Evolutionary conservation across 148 eudicot genomes (phyloP).

Genomic region (Dysphania ambrosioides): DNA sequence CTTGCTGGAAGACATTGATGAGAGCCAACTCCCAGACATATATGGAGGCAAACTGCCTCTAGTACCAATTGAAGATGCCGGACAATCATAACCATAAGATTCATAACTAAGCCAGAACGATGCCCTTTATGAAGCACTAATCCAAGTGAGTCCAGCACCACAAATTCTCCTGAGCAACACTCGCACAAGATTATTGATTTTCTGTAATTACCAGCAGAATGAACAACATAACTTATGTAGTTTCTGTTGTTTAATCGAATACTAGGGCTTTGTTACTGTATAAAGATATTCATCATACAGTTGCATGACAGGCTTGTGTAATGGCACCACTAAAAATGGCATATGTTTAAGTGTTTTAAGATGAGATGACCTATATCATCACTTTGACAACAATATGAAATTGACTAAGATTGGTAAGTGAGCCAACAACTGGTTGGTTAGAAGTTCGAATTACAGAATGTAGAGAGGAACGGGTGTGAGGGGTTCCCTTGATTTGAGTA

Average conservation of each 20-base stretch:
- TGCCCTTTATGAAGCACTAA: not conserved
- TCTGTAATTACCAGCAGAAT: not conserved
- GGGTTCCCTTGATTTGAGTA: too few species aligned
- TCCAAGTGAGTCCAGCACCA: not conserved
- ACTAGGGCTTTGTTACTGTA: not conserved
- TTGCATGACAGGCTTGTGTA: not conserved
- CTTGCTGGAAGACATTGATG: constrained; percentile 71
- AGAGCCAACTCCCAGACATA: constrained; percentile 73
- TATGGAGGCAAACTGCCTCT: constrained; percentile 79
- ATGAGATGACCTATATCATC: not conserved
- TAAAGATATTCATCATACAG: not conserved
- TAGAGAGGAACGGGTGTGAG: too few species aligned
- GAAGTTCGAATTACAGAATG: too few species aligned
- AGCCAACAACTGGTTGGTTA: too few species aligned
- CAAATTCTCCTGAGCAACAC: not conserved
- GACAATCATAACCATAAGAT: constrained; percentile 5
- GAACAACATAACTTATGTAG: not conserved
- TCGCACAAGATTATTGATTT: not conserved
- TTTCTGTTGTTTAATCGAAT: not conserved
- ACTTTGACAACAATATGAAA: not conserved
- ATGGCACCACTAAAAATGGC: not conserved
- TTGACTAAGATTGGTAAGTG: too few species aligned
- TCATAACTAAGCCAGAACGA: too few species aligned
- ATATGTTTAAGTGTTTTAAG: not conserved
- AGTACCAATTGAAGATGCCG: constrained; percentile 52